These are phyloP conservation scores for Kazachstania kunashirensis DNA, from an alignment of 805 yeast genomes.

Conservation along the genomic window DNA sequence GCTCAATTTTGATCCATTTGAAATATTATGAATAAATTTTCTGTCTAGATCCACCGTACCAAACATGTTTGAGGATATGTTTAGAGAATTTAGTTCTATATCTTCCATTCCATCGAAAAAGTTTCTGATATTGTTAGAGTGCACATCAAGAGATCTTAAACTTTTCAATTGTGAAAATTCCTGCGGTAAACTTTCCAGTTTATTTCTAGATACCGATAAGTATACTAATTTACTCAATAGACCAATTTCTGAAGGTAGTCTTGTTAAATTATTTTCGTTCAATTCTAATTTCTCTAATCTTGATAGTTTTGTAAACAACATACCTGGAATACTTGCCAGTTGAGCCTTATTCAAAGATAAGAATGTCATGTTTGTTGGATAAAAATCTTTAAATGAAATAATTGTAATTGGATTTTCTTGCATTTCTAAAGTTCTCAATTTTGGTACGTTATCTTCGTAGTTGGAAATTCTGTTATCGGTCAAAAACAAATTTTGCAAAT, in stretches of 20 bases:
- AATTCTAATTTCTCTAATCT: conserved; percentile 63
- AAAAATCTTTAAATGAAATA: conserved; percentile 31
- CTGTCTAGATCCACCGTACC: conserved; percentile 21
- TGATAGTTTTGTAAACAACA: conserved; percentile 51
- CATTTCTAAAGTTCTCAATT: conserved; percentile 57
- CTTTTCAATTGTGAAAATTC: conserved; percentile 51
- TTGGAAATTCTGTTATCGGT: conserved; percentile 68
- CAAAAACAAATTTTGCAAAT: conserved; percentile 60
- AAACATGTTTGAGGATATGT: conserved; percentile 65
- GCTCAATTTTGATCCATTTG: conserved; percentile 29
- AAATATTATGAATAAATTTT: conserved; percentile 41
- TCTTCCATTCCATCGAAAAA: conserved; percentile 63
- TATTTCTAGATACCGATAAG: conserved; percentile 65
- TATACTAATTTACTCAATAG: conserved; percentile 48
- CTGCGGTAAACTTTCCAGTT: conserved; percentile 59
- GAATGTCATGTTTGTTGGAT: conserved; percentile 52
- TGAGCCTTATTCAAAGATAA: conserved; percentile 77
- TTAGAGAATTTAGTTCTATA: conserved; percentile 49
- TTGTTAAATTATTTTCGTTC: conserved; percentile 73
- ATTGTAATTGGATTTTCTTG: conserved; percentile 77
- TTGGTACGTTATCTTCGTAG: conserved; percentile 53
- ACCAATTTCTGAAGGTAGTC: conserved; percentile 62
- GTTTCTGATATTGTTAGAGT: conserved; percentile 68
- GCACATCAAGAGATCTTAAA: conserved; percentile 64
- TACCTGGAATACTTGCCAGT: conserved; percentile 59